Base-by-base conservation (phyloP, 108 stramenopile species). In the Skeletonema menzelii region DNA sequence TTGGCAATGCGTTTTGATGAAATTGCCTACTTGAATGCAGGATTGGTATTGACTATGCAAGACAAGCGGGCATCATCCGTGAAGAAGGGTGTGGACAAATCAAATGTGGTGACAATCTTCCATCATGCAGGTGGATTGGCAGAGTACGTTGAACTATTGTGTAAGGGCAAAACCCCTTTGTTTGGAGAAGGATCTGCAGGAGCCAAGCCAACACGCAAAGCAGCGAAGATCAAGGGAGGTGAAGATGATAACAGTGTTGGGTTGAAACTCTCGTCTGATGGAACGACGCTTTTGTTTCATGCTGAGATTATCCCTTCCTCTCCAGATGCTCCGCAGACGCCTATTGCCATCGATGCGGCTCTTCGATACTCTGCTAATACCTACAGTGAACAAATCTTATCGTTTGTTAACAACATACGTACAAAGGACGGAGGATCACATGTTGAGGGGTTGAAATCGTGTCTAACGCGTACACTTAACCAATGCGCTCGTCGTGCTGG, bases 351-450 rank as follows among this genome's bases (percentile, higher is more conserved):
- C 15, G 86, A 92, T 59, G 87, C 84, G 14, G 96, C 95, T 27
- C 68, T 98, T 34, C 82, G 95, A 17, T 98, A 96, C 95, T 89
- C 85, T 28, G 82, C 84, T 42, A 95, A 97, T 72, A 88, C 86
- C 82, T 98, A 96, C 79, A 90, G 83, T 20, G 97, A 98, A 78
- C 78, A 83, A 38, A 89, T 96, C 27, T 73, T 97, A 37, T 90
- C 93, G 14, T 98, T 97, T 73, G 94, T 91, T 56, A 98, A 98
- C 82, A 96, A 96, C 64, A 94, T 95, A 60, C 88, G 96, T 32
- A 98, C 97, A 28, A 80, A 82, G 2, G 97, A 98, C 74, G 97
- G 97, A 27, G 97, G 97, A 58, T 92, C 92, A 10, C 97, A 98
- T 83, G 83, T 97, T 31, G 97, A 98, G 47, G 96, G 94, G 20